Evolutionary conservation across 2,329 filamentous ascomycete genomes (phyloP), one percentile per base, ranked within the genome.

Genomic region (Trichoderma endophyticum): DNA sequence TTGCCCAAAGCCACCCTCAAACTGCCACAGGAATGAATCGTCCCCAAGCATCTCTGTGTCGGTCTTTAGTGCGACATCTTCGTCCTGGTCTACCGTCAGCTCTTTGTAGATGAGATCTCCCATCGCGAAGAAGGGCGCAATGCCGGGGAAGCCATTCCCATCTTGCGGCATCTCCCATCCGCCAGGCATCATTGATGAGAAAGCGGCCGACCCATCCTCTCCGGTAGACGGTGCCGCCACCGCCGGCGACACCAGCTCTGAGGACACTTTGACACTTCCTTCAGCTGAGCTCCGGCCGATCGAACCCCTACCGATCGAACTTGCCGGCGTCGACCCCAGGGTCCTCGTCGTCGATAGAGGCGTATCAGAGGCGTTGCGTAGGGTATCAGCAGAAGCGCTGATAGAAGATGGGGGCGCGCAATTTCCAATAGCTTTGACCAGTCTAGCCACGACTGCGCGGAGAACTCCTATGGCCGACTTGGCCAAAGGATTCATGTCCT

Each of bases 81-180:
- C 75, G 61, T 78, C 79, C 3, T 79, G 78, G 12, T 84, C 80
- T n/a, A 83, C 85, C 14, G 82, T 83, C 4, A 90, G 80, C 39
- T 89, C 85, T 74, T 90, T 88, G 75, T 86, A 89, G 0, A 88
- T 79, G 6, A 90, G 80, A 74, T 90, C 88, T 24, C 85, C 84
- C 72, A 86, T 88, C 0, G 88, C 86, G 70, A 88, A 89, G 72
- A 89, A 83, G 18, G 87, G 86, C 74, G 86, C 84, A 72, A 90
- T 83, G 12, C 81, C 80, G 26, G 84, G 80, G 75, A 89, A 85
- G 75, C 86, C 84, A 72, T 87, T 70, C 11, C 51, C 86, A 70
- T 82, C 79, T 7, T 80, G 67, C 2, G 85, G 84, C 56, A 84
- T 75, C 18, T 79, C 77, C 82, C 84, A 86, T 62, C 83, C 80